phyloP scores from a whole-genome alignment of 2,329 filamentous ascomycete species.

The Grosmannia serpens region DNA sequence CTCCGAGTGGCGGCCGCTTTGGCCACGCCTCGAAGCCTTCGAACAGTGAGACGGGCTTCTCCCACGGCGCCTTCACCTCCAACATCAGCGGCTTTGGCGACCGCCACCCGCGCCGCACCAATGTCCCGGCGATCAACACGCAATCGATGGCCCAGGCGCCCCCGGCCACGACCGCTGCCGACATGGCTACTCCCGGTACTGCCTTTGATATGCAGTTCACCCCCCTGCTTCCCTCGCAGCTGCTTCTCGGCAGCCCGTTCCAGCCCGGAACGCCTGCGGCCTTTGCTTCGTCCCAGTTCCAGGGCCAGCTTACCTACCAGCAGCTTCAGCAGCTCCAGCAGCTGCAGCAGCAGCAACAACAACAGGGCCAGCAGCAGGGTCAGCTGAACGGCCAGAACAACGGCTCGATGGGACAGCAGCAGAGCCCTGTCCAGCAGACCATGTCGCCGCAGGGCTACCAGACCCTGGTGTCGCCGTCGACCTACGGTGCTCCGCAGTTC shows the following conservation, averaged over 20 bases:
- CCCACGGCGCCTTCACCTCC: conserved; percentile 81
- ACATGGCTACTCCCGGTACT: conserved; percentile 77
- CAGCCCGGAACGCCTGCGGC: conserved; percentile 86
- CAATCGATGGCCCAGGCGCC: conserved; percentile 43
- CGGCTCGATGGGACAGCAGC: conserved; percentile 25
- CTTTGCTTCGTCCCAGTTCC: conserved; percentile 86
- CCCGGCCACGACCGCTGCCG: conserved; percentile 34
- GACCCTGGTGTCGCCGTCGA: conserved; percentile 73
- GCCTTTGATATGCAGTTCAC: conserved; percentile 98
- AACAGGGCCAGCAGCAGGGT: conserved; percentile 49
- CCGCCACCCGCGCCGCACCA: conserved; percentile 70
- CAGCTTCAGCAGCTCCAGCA: conserved; percentile 42
- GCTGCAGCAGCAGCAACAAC: background rate
- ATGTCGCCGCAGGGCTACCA: conserved; percentile 79
- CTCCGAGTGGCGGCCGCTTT: conserved; percentile 49
- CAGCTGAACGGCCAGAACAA: conserved; percentile 41
- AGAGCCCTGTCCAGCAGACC: conserved; percentile 64
- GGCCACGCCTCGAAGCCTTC: conserved; percentile 71
- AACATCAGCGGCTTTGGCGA: conserved; percentile 80
- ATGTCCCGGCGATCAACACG: conserved; percentile 90
- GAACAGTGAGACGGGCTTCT: conserved; percentile 79
- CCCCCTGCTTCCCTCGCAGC: conserved; percentile 83
- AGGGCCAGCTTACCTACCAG: conserved; percentile 69
- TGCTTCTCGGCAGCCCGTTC: conserved; percentile 91
- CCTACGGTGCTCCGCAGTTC: conserved; percentile 70